A percentile compares a stretch with the other conserved stretches of the same genome.
Evolutionary conservation across 306 rosid genomes (phyloP).

Genomic region (Inga laurina): DNA sequence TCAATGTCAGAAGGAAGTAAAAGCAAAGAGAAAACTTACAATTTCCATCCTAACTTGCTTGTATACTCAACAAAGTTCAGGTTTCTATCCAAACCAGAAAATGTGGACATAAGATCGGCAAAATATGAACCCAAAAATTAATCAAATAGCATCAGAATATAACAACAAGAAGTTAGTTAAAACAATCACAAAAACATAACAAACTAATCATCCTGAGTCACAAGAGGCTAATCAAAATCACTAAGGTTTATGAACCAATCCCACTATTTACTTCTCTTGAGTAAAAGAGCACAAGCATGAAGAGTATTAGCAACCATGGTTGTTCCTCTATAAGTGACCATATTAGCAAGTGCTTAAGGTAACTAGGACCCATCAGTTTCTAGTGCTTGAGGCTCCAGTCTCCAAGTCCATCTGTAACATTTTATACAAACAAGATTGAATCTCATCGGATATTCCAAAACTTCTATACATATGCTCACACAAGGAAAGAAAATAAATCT

Average conservation of each 20-base stretch:
- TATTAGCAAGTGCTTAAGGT: slow-evolving; percentile 42
- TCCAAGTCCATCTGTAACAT: slow-evolving; percentile 54
- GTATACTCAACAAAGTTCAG: slow-evolving; percentile 86
- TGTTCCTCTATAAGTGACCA: slow-evolving; percentile 90
- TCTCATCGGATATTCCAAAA: slow-evolving; percentile 25
- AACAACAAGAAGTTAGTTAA: not conserved
- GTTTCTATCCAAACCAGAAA: slow-evolving; percentile 57
- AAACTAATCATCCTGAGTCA: slow-evolving; percentile 84
- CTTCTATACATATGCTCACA: not conserved
- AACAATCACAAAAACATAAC: not conserved
- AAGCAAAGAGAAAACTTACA: slow-evolving; percentile 44
- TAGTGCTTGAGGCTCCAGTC: slow-evolving; percentile 38
- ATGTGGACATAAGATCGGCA: slow-evolving; percentile 72
- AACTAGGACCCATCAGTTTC: slow-evolving; percentile 43
- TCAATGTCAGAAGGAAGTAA: not conserved
- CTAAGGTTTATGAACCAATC: slow-evolving; percentile 96
- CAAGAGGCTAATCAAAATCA: slow-evolving; percentile 88
- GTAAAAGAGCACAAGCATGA: slow-evolving; percentile 84
- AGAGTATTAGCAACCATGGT: slow-evolving; percentile 88
- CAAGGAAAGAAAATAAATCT: not conserved
- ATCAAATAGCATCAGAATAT: not conserved
- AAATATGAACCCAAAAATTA: not conserved
- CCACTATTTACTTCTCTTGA: slow-evolving; percentile 78
- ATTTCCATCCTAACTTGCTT: slow-evolving; percentile 83
- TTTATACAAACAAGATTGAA: slow-evolving; percentile 12